Conservation (phyloP, 768 basidiomycete species). For the Saitozyma podzolica region DNA sequence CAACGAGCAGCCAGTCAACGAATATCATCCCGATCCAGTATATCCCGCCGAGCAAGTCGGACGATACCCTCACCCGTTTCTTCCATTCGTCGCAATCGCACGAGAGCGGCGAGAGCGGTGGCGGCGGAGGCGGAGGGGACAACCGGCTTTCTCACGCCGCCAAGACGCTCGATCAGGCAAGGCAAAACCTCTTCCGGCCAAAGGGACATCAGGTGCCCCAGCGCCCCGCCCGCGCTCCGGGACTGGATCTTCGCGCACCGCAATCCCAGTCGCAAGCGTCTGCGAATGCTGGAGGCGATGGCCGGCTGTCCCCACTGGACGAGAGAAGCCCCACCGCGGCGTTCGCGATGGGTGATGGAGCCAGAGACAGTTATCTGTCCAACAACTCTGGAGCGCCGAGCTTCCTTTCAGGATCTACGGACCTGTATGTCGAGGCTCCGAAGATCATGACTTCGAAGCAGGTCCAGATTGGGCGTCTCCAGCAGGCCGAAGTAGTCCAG, state of each 20-base stretch:
- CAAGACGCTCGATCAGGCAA: conserved; percentile 38
- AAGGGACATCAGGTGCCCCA: conserved; percentile 19
- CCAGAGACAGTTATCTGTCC: conserved; percentile 30
- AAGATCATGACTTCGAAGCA: conserved; percentile 47
- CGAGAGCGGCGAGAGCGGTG: too few species aligned
- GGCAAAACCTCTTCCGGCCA: conserved; percentile 37
- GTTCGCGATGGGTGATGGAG: background rate
- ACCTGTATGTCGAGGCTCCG: conserved; percentile 45
- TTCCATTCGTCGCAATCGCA: too few species aligned
- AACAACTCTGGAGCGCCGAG: conserved; percentile 29
- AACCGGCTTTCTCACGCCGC: conserved; percentile 21
- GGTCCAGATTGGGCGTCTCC: conserved; percentile 45
- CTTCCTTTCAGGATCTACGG: conserved; percentile 43
- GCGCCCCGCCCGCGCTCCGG: conserved; percentile 47
- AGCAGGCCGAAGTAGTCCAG: conserved; percentile 49
- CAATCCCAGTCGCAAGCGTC: background rate
- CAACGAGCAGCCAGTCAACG: conserved; percentile 26
- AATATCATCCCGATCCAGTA: conserved; percentile 51
- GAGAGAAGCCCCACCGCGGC: too few species aligned
- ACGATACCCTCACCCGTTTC: conserved; percentile 15
- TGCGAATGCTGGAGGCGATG: too few species aligned
- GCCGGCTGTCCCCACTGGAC: too few species aligned
- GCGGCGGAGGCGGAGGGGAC: conserved; percentile 5
- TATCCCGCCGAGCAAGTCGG: conserved; percentile 34
- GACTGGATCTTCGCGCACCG: conserved; percentile 36